These are phyloP conservation scores for Nakataea oryzae DNA, from an alignment of 2,329 filamentous ascomycete species.

Conservation along the genomic window DNA sequence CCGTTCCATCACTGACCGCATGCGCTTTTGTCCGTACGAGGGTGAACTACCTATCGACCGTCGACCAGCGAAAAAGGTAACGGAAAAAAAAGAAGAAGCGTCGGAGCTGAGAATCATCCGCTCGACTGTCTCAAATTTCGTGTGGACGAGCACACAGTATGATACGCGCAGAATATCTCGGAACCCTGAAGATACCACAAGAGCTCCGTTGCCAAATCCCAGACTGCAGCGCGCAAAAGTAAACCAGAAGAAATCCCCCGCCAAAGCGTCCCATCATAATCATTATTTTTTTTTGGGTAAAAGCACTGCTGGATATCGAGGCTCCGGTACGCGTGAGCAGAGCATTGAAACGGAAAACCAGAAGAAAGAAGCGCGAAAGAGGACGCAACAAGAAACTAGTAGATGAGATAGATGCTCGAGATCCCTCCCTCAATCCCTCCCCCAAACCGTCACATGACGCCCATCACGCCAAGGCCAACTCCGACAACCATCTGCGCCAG, in stretches of 20 bases:
- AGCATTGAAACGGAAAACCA: not conserved
- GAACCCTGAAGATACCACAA: not conserved
- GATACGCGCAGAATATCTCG: not conserved
- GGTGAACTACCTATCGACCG: too few relatives aligned
- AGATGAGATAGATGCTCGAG: too few relatives aligned
- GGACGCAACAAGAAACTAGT: too few relatives aligned
- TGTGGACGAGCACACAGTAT: not conserved
- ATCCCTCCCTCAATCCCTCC: too few relatives aligned
- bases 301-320: not conserved
- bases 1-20: too few relatives aligned
- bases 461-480: conserved; percentile 1
- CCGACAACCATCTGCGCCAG: not conserved
- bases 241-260: not conserved
- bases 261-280: not conserved
- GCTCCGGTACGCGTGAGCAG: not conserved
- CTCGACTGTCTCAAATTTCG: too few relatives aligned
- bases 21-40: too few relatives aligned
- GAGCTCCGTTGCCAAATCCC: not conserved
- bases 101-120: too few relatives aligned
- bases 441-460: not conserved
- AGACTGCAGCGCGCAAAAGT: not conserved
- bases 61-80: too few relatives aligned
- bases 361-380: too few relatives aligned
- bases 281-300: not conserved
- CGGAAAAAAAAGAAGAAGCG: too few relatives aligned